Percentiles rank a stretch among this genome's conserved stretches.
Evolutionary conservation across 2,329 filamentous ascomycete species (phyloP).

Genomic region (Aureobasidium leucospermi): DNA sequence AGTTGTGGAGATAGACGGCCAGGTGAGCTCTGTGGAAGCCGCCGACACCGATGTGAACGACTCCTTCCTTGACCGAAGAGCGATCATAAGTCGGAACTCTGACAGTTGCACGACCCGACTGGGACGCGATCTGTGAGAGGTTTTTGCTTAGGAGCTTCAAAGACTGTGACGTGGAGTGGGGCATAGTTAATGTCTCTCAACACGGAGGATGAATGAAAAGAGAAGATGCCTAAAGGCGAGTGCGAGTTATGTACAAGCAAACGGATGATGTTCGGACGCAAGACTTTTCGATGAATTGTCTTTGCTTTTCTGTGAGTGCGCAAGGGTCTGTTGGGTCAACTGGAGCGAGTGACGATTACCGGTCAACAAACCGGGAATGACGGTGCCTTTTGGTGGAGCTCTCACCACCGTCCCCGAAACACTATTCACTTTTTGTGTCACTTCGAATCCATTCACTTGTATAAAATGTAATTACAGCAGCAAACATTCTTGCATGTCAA

Average conservation of each 20-base stretch:
- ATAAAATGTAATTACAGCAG: no score
- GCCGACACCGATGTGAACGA: conserved; percentile 49
- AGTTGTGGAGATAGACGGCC: conserved; percentile 45
- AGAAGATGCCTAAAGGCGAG: neutral
- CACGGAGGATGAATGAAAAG: conserved; percentile 21
- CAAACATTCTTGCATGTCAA: no score
- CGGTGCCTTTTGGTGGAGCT: neutral
- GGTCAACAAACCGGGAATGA: conserved; percentile 10
- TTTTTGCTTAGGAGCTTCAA: conserved; percentile 36
- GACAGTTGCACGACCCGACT: conserved; percentile 19
- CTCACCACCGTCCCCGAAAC: no score
- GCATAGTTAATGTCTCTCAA: conserved; percentile 12
- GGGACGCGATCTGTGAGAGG: conserved; percentile 30
- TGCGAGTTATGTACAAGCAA: conserved; percentile 1
- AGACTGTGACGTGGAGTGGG: conserved; percentile 25
- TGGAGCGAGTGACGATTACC: neutral
- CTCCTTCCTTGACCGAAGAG: conserved; percentile 42
- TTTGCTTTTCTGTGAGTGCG: neutral
- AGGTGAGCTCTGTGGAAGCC: conserved; percentile 50
- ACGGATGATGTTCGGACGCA: conserved; percentile 3
- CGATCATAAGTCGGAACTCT: conserved; percentile 40
- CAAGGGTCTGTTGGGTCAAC: neutral
- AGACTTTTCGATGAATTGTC: conserved; percentile 1
- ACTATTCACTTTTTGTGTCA: no score
- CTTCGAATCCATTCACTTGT: no score